Percentiles rank a stretch among this genome's conserved stretches.
Evolutionary conservation across 1,139 yeast species (phyloP).

Genomic region (Debaryomyces nepalensis): DNA sequence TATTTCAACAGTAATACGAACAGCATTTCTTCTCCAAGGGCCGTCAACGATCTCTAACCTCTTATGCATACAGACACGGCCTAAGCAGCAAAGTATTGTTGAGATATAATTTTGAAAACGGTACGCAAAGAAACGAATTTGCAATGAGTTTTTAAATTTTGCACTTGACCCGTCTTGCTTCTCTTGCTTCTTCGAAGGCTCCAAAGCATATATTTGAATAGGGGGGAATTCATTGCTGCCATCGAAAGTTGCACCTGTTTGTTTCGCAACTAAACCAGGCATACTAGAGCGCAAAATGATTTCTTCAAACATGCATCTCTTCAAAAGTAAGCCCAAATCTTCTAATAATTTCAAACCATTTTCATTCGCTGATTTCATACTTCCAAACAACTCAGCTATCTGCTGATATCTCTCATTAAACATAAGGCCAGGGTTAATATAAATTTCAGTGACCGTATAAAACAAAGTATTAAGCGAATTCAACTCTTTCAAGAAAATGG

Average conservation of each 20-base stretch:
- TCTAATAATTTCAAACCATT: constrained; percentile 29
- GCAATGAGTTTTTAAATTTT: constrained; percentile 63
- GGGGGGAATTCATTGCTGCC: constrained; percentile 38
- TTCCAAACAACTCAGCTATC: constrained; percentile 49
- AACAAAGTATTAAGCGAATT: constrained; percentile 44
- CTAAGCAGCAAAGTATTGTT: constrained; percentile 43
- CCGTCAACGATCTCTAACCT: constrained; percentile 45
- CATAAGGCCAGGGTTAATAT: constrained; percentile 53
- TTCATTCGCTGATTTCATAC: constrained; percentile 33
- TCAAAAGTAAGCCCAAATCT: constrained; percentile 48
- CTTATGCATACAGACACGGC: constrained; percentile 48
- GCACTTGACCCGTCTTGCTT: constrained; percentile 51
- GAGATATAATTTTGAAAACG: constrained; percentile 56
- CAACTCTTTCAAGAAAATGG: constrained; percentile 38
- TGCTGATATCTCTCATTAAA: constrained; percentile 55
- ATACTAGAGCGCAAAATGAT: constrained; percentile 49
- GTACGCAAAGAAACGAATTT: constrained; percentile 55
- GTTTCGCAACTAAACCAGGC: constrained; percentile 52
- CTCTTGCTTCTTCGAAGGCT: constrained; percentile 32
- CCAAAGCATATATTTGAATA: constrained; percentile 37
- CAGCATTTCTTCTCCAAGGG: constrained; percentile 43
- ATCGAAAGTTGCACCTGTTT: constrained; percentile 41
- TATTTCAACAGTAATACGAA: constrained; percentile 43
- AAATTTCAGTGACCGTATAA: constrained; percentile 55
- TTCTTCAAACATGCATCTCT: constrained; percentile 62